Evolutionary conservation across 768 basidiomycete species (phyloP).

Genomic region (Suillus alpinus): DNA sequence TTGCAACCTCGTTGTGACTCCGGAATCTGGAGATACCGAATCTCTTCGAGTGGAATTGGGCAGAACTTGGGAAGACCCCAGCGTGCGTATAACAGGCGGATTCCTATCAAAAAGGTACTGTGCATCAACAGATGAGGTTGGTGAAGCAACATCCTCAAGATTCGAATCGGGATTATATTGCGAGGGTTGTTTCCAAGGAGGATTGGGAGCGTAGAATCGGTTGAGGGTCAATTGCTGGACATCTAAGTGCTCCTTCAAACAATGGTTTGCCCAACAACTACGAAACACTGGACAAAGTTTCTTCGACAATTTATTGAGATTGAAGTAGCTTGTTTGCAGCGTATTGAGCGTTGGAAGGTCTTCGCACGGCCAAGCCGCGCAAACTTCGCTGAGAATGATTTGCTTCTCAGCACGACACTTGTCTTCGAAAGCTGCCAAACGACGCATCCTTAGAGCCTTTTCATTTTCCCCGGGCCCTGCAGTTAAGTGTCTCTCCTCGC

Average conservation of each 20-base stretch:
- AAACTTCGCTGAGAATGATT: background rate
- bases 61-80: background rate
- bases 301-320: background rate
- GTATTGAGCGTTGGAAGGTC: too few relatives aligned
- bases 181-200: background rate
- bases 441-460: background rate
- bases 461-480: background rate
- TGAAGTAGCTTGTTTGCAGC: background rate
- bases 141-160: too few relatives aligned
- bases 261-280: background rate
- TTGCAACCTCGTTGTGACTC: background rate
- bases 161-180: background rate
- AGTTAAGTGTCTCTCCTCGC: background rate
- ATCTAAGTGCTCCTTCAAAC: background rate
- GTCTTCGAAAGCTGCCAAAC: background rate
- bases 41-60: background rate
- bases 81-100: background rate
- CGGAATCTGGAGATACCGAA: background rate
- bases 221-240: background rate
- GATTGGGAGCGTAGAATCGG: background rate
- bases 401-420: background rate
- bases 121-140: background rate
- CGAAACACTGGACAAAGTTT: background rate
- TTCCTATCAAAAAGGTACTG: slow-evolving; percentile 6
- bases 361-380: background rate